These are phyloP conservation scores for Ophiostoma sp. DNA, from an alignment of 2,329 filamentous ascomycete species.

Conservation along the genomic window DNA sequence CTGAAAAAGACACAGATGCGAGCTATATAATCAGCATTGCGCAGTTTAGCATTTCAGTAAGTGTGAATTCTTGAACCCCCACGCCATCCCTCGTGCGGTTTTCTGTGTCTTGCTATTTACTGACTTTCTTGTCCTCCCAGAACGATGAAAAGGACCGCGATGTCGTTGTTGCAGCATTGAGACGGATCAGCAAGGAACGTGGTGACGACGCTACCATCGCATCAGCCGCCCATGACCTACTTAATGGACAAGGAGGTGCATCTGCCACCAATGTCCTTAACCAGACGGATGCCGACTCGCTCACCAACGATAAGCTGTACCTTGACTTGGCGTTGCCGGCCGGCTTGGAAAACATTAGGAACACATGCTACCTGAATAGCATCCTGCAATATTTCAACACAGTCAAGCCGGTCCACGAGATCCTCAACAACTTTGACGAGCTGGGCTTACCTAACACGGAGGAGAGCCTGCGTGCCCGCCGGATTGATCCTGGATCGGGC, in stretches of 20 bases:
- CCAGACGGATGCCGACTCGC: not conserved
- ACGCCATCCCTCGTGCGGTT: not conserved
- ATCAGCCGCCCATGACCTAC: not conserved
- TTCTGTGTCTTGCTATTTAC: not conserved
- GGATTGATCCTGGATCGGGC: conserved; percentile 43
- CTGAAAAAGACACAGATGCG: conserved; percentile 39
- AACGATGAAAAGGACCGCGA: conserved; percentile 28
- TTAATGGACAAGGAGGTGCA: not conserved
- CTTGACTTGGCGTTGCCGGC: conserved; percentile 65
- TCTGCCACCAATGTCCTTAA: not conserved
- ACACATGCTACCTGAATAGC: conserved; percentile 97
- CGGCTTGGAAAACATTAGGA: conserved; percentile 89
- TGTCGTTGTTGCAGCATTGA: conserved; percentile 27
- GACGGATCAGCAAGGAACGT: conserved; percentile 23
- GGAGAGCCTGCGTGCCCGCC: conserved; percentile 57
- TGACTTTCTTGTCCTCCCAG: not conserved
- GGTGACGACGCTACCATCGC: conserved; percentile 22
- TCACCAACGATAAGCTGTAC: conserved; percentile 26
- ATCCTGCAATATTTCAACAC: conserved; percentile 94
- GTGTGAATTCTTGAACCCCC: not conserved
- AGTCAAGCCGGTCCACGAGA: conserved; percentile 74
- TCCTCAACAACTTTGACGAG: conserved; percentile 74
- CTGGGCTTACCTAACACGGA: conserved; percentile 68
- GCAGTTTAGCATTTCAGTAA: conserved; percentile 21
- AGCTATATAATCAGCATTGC: conserved; percentile 37